Evolutionary conservation across 306 rosid species (phyloP).

Genomic region (Cyamopsis tetragonoloba): DNA sequence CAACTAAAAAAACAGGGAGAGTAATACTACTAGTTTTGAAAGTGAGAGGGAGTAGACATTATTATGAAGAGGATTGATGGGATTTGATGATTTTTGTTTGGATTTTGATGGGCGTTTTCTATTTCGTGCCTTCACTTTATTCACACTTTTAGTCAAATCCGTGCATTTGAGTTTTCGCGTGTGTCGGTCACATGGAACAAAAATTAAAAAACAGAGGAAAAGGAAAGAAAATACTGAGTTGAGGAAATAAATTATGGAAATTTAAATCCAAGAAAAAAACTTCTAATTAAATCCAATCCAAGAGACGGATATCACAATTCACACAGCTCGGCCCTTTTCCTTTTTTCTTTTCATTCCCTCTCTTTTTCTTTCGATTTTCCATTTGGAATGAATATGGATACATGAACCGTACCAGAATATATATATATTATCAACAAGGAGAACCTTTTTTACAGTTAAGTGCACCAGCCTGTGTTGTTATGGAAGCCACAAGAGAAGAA

Average conservation of each 20-base stretch:
- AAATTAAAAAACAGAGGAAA: background rate
- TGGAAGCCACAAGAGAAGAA: slow-evolving; percentile 69
- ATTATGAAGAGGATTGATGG: slow-evolving; percentile 18
- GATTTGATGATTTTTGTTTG: slow-evolving; percentile 18
- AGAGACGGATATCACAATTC: slow-evolving; percentile 15
- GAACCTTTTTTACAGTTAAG: slow-evolving; percentile 72
- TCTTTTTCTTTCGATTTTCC: background rate
- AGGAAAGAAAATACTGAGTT: too few species aligned
- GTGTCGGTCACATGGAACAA: slow-evolving; percentile 17
- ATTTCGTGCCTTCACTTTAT: slow-evolving; percentile 8
- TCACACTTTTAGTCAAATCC: slow-evolving; percentile 12
- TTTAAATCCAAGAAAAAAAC: slow-evolving; percentile 21
- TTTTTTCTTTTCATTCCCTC: background rate
- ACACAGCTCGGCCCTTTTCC: background rate
- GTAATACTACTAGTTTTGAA: too few species aligned
- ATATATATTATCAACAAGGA: slow-evolving; percentile 63
- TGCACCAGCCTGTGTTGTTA: slow-evolving; percentile 62
- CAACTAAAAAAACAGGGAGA: too few species aligned
- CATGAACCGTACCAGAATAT: too few species aligned
- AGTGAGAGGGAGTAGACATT: too few species aligned
- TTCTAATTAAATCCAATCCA: background rate
- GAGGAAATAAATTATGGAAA: slow-evolving; percentile 25
- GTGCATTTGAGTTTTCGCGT: slow-evolving; percentile 8
- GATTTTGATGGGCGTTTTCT: background rate
- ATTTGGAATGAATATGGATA: slow-evolving; percentile 19